Conservation (phyloP, 345 rosid genomes). For the Salix purpurea region DNA sequence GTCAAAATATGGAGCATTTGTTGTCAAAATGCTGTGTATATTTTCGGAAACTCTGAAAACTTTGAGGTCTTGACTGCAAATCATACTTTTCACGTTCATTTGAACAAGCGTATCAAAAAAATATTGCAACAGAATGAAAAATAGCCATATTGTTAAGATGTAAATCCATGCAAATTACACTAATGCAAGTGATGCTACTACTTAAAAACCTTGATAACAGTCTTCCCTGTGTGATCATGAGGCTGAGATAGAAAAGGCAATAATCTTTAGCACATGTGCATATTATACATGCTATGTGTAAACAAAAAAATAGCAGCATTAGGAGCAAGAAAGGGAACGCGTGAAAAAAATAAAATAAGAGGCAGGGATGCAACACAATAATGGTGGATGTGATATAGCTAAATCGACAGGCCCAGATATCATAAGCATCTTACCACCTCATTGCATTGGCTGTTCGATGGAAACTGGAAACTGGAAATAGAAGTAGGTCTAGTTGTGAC, state of each 20-base stretch:
- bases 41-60: neutral
- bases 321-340: neutral
- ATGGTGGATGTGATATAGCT: neutral
- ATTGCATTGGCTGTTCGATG: constrained; percentile 13
- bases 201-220: neutral
- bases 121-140: neutral
- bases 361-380: neutral
- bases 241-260: neutral
- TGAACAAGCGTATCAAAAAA: neutral
- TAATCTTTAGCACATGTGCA: neutral
- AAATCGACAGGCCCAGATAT: neutral
- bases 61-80: neutral
- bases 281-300: neutral
- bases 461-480: constrained; percentile 20
- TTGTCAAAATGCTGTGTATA: neutral
- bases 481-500: constrained; percentile 13
- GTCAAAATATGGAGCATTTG: neutral
- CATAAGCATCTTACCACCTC: constrained; percentile 26
- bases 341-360: neutral
- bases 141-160: neutral
- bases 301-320: neutral
- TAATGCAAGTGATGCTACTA: neutral
- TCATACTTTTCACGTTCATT: neutral
- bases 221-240: neutral
- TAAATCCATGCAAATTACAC: neutral